These are phyloP conservation scores for Paraleonurus japonicus DNA, from an alignment of 257 asterid genomes.

Conservation along the genomic window DNA sequence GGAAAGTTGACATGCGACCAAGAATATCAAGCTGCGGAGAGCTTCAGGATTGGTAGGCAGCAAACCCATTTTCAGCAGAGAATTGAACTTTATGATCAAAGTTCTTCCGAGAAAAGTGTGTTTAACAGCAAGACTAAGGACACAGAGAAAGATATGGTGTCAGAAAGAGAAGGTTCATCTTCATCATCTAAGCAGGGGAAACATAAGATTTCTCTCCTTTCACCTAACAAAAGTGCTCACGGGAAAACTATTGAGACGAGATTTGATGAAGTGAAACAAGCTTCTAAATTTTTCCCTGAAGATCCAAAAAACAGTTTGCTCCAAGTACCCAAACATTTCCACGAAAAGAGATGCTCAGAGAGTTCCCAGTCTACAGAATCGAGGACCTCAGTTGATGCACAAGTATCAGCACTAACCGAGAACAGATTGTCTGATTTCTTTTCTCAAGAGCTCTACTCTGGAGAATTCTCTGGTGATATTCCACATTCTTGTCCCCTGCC, in stretches of 20 bases:
- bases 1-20: constrained; percentile 41
- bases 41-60: constrained; percentile 37
- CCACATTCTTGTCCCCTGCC: constrained; percentile 71
- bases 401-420: constrained; percentile 35
- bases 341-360: constrained; percentile 34
- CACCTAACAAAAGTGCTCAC: constrained; percentile 29
- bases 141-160: constrained; percentile 27
- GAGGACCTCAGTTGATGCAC: constrained; percentile 41
- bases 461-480: constrained; percentile 36
- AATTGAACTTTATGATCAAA: constrained; percentile 30
- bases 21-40: constrained; percentile 33
- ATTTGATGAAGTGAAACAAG: constrained; percentile 26
- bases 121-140: constrained; percentile 40
- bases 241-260: constrained; percentile 33
- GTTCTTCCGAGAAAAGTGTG: constrained; percentile 27
- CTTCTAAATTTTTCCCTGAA: constrained; percentile 30
- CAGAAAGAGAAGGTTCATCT: constrained; percentile 35
- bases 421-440: constrained; percentile 47
- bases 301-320: constrained; percentile 43
- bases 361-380: constrained; percentile 49
- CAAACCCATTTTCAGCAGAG: constrained; percentile 33
- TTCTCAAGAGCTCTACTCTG: constrained; percentile 43
- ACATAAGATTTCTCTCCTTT: constrained; percentile 25
- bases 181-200: constrained; percentile 31
- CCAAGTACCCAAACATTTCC: constrained; percentile 45